phyloP scores from a whole-genome alignment of 441 rosid genomes.

The Populus hybrid region DNA sequence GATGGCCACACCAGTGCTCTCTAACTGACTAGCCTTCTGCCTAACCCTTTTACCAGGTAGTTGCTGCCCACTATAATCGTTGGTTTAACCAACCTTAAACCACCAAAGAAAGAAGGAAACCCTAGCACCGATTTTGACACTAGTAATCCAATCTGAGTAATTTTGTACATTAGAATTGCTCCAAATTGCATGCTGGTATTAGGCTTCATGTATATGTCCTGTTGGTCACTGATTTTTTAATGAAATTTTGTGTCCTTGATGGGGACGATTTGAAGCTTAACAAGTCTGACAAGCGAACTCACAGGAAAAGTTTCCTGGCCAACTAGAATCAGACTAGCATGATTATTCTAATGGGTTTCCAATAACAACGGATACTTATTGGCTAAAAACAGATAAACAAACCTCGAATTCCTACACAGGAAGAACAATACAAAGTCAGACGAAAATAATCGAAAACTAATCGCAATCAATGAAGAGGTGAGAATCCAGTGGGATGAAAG shows the following conservation, averaged over 20 bases:
- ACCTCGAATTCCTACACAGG: slow-evolving; percentile 9
- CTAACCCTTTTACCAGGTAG: not conserved
- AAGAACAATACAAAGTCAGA: slow-evolving; percentile 21
- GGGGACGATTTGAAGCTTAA: not conserved
- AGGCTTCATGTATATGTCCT: not conserved
- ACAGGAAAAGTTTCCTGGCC: not conserved
- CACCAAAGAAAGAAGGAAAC: not conserved
- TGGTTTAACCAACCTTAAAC: not conserved
- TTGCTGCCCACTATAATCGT: slow-evolving; percentile 6
- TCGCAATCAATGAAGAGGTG: slow-evolving; percentile 12
- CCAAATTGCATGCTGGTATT: not conserved
- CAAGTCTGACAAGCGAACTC: not conserved
- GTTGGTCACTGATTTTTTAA: not conserved
- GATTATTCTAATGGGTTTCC: slow-evolving; percentile 16
- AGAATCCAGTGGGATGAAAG: slow-evolving; percentile 33
- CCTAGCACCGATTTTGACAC: not conserved
- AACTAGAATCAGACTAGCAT: not conserved
- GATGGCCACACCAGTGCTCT: slow-evolving; percentile 11
- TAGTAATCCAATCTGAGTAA: not conserved
- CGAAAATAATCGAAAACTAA: slow-evolving; percentile 1
- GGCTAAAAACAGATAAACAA: slow-evolving; percentile 26
- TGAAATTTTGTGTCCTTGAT: not conserved
- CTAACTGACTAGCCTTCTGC: slow-evolving; percentile 1
- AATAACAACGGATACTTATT: slow-evolving; percentile 17
- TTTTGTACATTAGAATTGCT: too few relatives aligned